Percentiles rank a stretch among this genome's conserved stretches.
phyloP scores from a whole-genome alignment of 2,329 filamentous ascomycete species.

The Neofusicoccum parvum region DNA sequence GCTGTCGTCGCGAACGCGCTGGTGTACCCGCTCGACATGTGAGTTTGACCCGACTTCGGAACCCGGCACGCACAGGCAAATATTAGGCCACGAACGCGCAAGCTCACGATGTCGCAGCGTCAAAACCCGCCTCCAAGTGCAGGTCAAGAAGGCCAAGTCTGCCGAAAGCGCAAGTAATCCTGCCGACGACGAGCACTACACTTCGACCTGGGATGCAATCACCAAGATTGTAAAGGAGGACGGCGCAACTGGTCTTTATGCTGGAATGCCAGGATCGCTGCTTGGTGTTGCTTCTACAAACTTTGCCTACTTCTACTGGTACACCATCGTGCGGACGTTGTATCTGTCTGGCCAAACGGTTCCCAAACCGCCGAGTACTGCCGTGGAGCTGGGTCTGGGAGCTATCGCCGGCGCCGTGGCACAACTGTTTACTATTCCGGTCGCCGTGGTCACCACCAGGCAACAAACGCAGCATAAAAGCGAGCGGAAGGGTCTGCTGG shows the following conservation, averaged over 20 bases:
- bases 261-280: conserved; percentile 82
- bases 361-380: conserved; percentile 70
- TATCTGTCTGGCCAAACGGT: conserved; percentile 67
- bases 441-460: conserved; percentile 91
- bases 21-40: conserved; percentile 97
- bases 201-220: conserved; percentile 85
- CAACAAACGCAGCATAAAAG: conserved; percentile 89
- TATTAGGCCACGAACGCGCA: not conserved
- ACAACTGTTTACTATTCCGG: conserved; percentile 94
- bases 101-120: conserved; percentile 60
- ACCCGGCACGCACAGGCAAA: conserved; percentile 13
- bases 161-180: conserved; percentile 34
- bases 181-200: conserved; percentile 70
- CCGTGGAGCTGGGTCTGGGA: conserved; percentile 80
- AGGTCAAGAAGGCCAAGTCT: conserved; percentile 66
- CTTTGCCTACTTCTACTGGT: conserved; percentile 99
- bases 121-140: conserved; percentile 94
- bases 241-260: conserved; percentile 80
- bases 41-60: conserved; percentile 43
- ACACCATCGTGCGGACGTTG: conserved; percentile 80
- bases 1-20: conserved; percentile 93
- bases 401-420: conserved; percentile 87
- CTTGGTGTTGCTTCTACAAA: conserved; percentile 95
- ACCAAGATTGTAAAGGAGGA: conserved; percentile 80
- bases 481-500: conserved; percentile 83